Conservation (phyloP, 192 early-diverging fungal species). For the Podila clonocystis region DNA sequence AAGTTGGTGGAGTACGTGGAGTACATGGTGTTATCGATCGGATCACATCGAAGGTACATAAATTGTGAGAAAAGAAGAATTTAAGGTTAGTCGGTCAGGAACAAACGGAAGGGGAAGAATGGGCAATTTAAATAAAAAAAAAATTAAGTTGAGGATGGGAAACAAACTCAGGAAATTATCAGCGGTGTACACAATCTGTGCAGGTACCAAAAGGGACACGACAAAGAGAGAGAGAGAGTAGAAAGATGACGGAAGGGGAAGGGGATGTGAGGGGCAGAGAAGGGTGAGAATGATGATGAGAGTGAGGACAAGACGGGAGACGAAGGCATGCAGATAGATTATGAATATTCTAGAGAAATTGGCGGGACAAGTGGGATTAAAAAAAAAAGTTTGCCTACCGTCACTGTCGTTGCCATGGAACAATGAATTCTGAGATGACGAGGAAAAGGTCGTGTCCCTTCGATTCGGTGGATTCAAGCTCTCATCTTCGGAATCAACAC, state of each 20-base stretch:
- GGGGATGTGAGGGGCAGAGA: background rate
- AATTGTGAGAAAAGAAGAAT: background rate
- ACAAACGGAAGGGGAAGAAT: background rate
- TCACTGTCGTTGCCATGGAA: conserved; percentile 27
- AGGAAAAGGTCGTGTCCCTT: conserved; percentile 23
- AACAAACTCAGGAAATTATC: too few relatives aligned
- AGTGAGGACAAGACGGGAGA: too few relatives aligned
- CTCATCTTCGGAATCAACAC: conserved; percentile 29
- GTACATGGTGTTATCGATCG: background rate
- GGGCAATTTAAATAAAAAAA: too few relatives aligned
- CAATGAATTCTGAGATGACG: conserved; percentile 32
- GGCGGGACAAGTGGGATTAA: background rate
- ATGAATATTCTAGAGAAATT: too few relatives aligned
- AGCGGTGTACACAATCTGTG: too few relatives aligned
- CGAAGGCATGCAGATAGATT: too few relatives aligned
- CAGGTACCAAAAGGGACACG: too few relatives aligned
- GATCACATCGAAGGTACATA: too few relatives aligned
- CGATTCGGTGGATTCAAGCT: conserved; percentile 23
- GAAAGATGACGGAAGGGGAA: too few relatives aligned
- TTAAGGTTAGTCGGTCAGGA: background rate
- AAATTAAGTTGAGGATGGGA: too few relatives aligned
- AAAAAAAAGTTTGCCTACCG: conserved; percentile 9
- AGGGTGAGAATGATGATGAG: background rate
- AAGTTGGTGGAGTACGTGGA: background rate
- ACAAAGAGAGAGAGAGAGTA: too few relatives aligned